Evolutionary conservation across 306 rosid genomes (phyloP).

Genomic region (Malus asiatica): DNA sequence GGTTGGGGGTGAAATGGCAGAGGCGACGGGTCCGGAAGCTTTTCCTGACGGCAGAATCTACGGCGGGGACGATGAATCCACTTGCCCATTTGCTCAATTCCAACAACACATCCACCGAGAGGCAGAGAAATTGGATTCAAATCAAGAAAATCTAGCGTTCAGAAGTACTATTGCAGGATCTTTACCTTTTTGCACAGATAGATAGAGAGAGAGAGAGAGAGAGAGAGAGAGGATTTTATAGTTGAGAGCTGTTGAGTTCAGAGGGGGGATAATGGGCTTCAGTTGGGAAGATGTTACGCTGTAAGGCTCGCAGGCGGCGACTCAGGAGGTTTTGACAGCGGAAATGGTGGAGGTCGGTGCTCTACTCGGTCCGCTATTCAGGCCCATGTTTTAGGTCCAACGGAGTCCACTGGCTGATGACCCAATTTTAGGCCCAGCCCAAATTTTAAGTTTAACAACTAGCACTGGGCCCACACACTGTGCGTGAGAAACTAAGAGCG

Average conservation of each 20-base stretch:
- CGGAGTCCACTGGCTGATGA: not conserved
- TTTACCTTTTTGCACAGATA: not conserved
- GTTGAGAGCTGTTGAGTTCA: not conserved
- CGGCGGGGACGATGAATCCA: constrained; percentile 55
- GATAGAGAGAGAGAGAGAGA: too few species aligned
- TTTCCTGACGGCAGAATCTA: constrained; percentile 39
- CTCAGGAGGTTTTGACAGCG: not conserved
- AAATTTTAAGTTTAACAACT: not conserved
- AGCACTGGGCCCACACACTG: too few species aligned
- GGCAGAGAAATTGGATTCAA: not conserved
- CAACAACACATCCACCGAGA: not conserved
- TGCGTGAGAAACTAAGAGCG: too few species aligned
- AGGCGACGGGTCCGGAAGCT: constrained; percentile 29
- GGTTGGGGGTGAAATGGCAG: constrained; percentile 36
- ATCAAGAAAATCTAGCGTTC: not conserved
- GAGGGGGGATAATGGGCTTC: not conserved
- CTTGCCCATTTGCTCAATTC: constrained; percentile 50
- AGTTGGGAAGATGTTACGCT: not conserved
- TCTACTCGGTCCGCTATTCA: not conserved
- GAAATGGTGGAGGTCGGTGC: not conserved
- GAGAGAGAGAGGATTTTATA: not conserved
- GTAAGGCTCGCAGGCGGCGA: not conserved
- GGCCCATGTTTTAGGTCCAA: not conserved
- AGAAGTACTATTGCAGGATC: not conserved
- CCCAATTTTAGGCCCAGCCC: not conserved